Conservation (phyloP, 2,329 filamentous ascomycete genomes). For the Pyrenophora tritici-repentis region DNA sequence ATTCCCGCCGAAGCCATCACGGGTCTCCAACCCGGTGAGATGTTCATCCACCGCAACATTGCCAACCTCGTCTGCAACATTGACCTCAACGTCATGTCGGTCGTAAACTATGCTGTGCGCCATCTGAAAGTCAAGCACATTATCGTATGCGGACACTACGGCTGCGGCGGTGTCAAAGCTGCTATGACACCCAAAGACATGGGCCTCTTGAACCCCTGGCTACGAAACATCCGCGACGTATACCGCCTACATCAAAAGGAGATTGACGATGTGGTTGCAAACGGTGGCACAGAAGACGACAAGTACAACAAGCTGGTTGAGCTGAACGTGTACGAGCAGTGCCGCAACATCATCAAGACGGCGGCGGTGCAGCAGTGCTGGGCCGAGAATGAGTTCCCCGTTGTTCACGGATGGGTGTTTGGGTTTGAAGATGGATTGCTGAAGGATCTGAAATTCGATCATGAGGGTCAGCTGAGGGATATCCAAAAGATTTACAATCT, state of each 20-base stretch:
- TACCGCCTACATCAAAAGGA: constrained; percentile 73
- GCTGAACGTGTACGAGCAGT: constrained; percentile 47
- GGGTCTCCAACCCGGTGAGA: constrained; percentile 43
- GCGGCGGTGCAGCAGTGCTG: constrained; percentile 65
- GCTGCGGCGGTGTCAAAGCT: constrained; percentile 69
- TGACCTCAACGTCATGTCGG: constrained; percentile 50
- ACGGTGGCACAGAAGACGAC: constrained; percentile 25
- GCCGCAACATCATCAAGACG: constrained; percentile 48
- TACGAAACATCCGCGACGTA: constrained; percentile 74
- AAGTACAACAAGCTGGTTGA: constrained; percentile 46
- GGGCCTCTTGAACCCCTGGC: constrained; percentile 73
- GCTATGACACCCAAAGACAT: constrained; percentile 69
- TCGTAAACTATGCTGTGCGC: constrained; percentile 49
- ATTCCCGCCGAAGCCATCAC: constrained; percentile 50
- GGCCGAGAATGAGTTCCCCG: constrained; percentile 65
- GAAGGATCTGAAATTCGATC: constrained; percentile 67
- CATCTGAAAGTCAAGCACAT: constrained; percentile 66
- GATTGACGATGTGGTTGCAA: constrained; percentile 56
- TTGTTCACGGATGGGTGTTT: constrained; percentile 78
- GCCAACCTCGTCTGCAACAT: constrained; percentile 48
- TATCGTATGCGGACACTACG: constrained; percentile 71
- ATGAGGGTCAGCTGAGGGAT: constrained; percentile 59
- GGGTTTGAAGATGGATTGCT: constrained; percentile 69
- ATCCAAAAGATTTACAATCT: constrained; percentile 69
- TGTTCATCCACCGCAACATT: constrained; percentile 46